Evolutionary conservation across 176 grass and related monocot species (phyloP).

Genomic region (Pharus latifolius): DNA sequence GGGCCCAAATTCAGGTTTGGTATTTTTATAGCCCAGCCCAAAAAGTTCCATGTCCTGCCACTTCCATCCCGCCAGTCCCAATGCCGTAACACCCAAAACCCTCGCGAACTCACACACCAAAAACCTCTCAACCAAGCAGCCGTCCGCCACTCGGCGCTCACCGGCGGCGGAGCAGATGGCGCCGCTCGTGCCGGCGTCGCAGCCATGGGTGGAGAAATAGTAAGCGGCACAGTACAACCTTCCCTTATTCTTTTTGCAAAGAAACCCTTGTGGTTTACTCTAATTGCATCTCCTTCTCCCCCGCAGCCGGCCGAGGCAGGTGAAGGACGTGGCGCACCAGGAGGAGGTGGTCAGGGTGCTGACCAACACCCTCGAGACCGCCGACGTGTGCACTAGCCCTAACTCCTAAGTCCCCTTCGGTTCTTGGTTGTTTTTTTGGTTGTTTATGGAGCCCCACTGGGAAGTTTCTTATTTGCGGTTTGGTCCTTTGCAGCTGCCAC

Average conservation of each 20-base stretch:
- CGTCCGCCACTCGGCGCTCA: too few species aligned
- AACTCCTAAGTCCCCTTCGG: not conserved
- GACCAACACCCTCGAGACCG: conserved; percentile 87
- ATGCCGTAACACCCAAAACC: too few species aligned
- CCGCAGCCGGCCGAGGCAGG: conserved; percentile 80
- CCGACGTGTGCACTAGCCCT: conserved; percentile 54
- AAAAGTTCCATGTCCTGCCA: too few species aligned
- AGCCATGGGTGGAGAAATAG: conserved; percentile 99
- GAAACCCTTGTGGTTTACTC: not conserved
- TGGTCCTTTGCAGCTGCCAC: conserved; percentile 57
- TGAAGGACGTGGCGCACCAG: conserved; percentile 98
- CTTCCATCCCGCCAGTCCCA: too few species aligned
- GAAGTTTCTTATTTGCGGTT: conserved; percentile 2
- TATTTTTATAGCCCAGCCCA: too few species aligned
- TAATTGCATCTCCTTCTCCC: not conserved
- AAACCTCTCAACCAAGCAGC: too few species aligned
- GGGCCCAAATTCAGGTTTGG: too few species aligned
- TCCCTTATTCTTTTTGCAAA: not conserved
- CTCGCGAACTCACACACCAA: too few species aligned
- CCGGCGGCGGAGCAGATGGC: conserved; percentile 44
- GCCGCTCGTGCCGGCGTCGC: conserved; percentile 54
- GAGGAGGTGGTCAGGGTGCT: conserved; percentile 91
- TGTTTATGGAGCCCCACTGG: not conserved
- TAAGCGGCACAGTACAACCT: not conserved
- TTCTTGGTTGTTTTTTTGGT: not conserved